Evolutionary conservation across 345 rosid species (phyloP).

Genomic region (Acer saccharum): DNA sequence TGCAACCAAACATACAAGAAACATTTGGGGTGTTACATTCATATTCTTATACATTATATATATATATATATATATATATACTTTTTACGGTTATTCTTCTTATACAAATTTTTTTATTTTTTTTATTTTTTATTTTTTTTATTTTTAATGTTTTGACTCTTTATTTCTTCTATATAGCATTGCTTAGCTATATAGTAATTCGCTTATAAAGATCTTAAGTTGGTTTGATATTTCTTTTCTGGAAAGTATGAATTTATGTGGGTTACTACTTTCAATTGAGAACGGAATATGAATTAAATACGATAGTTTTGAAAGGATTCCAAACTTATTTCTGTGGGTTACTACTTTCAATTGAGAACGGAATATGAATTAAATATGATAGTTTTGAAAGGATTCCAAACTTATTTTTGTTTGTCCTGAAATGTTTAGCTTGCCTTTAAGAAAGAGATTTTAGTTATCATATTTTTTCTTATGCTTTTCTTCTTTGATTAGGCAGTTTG

Average conservation of each 20-base stretch:
- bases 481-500: background rate
- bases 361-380: background rate
- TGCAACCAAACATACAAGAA: background rate
- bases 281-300: background rate
- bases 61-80: too few relatives aligned
- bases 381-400: background rate
- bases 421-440: background rate
- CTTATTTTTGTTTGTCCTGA: conserved; percentile 1
- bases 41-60: too few relatives aligned
- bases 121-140: too few relatives aligned
- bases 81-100: background rate
- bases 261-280: background rate
- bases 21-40: too few relatives aligned
- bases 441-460: background rate
- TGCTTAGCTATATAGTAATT: background rate
- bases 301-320: conserved; percentile 5
- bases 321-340: background rate
- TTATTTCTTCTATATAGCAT: background rate
- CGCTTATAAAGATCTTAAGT: background rate
- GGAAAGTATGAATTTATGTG: background rate
- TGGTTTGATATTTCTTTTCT: background rate
- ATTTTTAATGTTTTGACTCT: background rate
- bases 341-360: background rate
- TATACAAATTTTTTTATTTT: background rate
- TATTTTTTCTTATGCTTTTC: background rate